Evolutionary conservation across 306 rosid species (phyloP), one percentile per base, ranked within the genome.

Genomic region (Ochetophila trinervis): DNA sequence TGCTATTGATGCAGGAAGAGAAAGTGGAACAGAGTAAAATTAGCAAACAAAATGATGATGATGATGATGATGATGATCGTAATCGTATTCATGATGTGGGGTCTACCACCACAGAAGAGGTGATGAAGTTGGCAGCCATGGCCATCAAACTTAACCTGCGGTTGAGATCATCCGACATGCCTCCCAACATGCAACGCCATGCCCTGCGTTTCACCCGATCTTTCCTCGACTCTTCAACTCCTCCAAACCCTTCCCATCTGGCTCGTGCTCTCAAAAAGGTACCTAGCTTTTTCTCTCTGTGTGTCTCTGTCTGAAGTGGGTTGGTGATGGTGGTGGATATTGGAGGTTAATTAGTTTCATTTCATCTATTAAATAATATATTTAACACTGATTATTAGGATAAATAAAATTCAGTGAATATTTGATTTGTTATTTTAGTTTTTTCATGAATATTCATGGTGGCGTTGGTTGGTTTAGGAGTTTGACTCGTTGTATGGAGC

Each of bases 261-360:
- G 92, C 92, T 54, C 78, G 82, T 77, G 80, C 85, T 53, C 84
- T 86, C 76, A 86, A 86, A 67, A 83, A 81, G 87, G 92, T 83
- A 21, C 1, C 8, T 0, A 0, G 3, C 3, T 3, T 4, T n/a
- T 8, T 34, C 54, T 15, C 5, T 18, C 53, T 10, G 0, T 37
- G 32, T 36, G 2, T 53, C 54, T 52, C 1, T 37, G 52, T 60
- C 16, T 12, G 14, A 4, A 5, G 18, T 9, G 16, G 12, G 18
- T 15, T 50, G 32, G 32, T 2, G 16, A 9, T 19, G 52, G 17
- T 22, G 6, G 15, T 42, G n/a, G n/a, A n/a, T n/a, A n/a, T n/a
- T n/a, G n/a, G n/a, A n/a, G n/a, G n/a, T n/a, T n/a, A n/a, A n/a
- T n/a, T n/a, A n/a, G n/a, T n/a, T n/a, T n/a, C n/a, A n/a, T n/a